Evolutionary conservation across 768 basidiomycete species (phyloP).

Genomic region (Rhizopogon roseolus): DNA sequence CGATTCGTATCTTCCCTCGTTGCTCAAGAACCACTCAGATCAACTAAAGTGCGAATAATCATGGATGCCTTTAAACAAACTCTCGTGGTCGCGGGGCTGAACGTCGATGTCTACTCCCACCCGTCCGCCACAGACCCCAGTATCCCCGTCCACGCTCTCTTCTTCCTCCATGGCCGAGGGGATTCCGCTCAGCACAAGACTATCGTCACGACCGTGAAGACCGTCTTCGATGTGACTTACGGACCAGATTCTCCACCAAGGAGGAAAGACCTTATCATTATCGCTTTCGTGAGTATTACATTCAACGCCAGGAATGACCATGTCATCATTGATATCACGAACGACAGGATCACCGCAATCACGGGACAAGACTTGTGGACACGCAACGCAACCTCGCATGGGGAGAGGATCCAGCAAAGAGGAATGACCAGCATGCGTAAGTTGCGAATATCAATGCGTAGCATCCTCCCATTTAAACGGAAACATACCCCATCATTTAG

Average conservation of each 20-base stretch:
- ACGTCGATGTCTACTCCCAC: slow-evolving; percentile 21
- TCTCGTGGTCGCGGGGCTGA: slow-evolving; percentile 21
- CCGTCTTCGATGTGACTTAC: slow-evolving; percentile 19
- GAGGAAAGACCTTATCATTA: slow-evolving; percentile 22
- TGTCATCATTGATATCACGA: background rate
- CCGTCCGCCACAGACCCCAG: slow-evolving; percentile 6
- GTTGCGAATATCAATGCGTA: slow-evolving; percentile 1
- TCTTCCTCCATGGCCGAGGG: slow-evolving; percentile 24
- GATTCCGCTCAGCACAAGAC: background rate
- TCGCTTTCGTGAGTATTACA: slow-evolving; percentile 20
- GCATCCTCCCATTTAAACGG: background rate
- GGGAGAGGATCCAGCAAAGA: slow-evolving; percentile 15
- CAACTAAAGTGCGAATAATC: too few relatives aligned
- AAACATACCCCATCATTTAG: slow-evolving; percentile 9
- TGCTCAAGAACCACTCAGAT: too few relatives aligned
- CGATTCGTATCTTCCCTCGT: too few relatives aligned
- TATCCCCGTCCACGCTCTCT: slow-evolving; percentile 22
- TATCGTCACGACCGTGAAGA: slow-evolving; percentile 12
- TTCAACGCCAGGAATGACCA: too few relatives aligned
- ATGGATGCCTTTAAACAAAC: background rate
- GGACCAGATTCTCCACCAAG: background rate
- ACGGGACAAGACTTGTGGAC: slow-evolving; percentile 22
- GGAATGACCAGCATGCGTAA: slow-evolving; percentile 25
- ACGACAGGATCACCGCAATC: slow-evolving; percentile 27
- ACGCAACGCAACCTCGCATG: slow-evolving; percentile 19